These are phyloP conservation scores for Lobulomyces angularis DNA, from an alignment of 192 early-diverging fungal genomes.

Conservation along the genomic window DNA sequence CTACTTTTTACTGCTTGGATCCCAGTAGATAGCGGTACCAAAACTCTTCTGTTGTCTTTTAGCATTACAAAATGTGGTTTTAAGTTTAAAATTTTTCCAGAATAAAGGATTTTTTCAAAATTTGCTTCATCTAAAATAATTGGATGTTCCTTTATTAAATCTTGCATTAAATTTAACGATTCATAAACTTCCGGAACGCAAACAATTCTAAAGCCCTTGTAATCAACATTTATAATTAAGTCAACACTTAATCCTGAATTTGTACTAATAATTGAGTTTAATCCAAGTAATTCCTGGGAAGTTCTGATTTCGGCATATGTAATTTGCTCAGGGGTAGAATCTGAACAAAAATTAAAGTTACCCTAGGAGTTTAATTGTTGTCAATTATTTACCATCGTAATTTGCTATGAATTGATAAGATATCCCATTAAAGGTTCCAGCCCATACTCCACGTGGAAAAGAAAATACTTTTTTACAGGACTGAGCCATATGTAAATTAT, in stretches of 20 bases:
- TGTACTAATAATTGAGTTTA: constrained; percentile 20
- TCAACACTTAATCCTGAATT: constrained; percentile 23
- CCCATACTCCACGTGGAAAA: neutral
- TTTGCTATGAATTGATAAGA: constrained; percentile 28
- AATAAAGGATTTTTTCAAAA: constrained; percentile 12
- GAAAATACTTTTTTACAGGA: neutral
- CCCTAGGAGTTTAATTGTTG: constrained; percentile 3
- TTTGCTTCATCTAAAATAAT: constrained; percentile 27
- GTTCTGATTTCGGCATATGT: constrained; percentile 16
- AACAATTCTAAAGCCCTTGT: constrained; percentile 46
- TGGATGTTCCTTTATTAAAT: constrained; percentile 12
- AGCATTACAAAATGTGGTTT: constrained; percentile 36
- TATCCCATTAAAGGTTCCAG: constrained; percentile 20
- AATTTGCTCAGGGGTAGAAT: constrained; percentile 18
- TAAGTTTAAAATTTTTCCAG: constrained; percentile 22
- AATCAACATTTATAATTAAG: constrained; percentile 38
- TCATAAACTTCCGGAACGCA: constrained; percentile 28
- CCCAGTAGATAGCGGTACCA: constrained; percentile 16
- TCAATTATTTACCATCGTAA: constrained; percentile 21
- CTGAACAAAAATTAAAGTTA: constrained; percentile 7
- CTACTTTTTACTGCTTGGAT: constrained; percentile 21
- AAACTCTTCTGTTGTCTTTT: constrained; percentile 28
- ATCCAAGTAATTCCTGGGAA: constrained; percentile 25
- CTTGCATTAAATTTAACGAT: constrained; percentile 10
- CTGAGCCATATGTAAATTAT: constrained; percentile 30